These are phyloP conservation scores for Endocladia muricata DNA, from an alignment of 31 red algal genomes.

Conservation along the genomic window DNA sequence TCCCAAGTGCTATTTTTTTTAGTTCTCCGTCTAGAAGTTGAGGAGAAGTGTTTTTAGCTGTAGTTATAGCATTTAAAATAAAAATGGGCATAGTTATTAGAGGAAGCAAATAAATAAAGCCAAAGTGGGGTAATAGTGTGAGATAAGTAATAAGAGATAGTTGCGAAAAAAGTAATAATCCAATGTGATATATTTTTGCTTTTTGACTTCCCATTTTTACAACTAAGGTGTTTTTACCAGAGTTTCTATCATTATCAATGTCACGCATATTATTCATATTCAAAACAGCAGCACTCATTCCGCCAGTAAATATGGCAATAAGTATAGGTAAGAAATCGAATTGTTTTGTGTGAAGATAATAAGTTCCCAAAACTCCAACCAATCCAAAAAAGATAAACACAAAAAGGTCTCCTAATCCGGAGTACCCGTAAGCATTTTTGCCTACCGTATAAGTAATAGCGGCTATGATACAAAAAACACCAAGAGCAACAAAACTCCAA, in stretches of 20 bases:
- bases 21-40: too few relatives aligned
- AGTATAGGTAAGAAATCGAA: not conserved
- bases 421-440: not conserved
- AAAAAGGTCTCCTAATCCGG: not conserved
- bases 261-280: not conserved
- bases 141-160: too few relatives aligned
- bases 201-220: too few relatives aligned
- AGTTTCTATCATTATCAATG: not conserved
- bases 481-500: not conserved
- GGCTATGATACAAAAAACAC: not conserved
- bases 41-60: too few relatives aligned
- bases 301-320: not conserved
- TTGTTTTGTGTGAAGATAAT: not conserved
- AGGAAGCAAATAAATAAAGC: too few relatives aligned
- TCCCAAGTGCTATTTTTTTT: too few relatives aligned
- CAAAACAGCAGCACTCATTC: not conserved
- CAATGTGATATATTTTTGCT: too few relatives aligned
- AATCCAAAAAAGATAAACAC: not conserved
- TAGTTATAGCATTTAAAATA: too few relatives aligned
- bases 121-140: too few relatives aligned
- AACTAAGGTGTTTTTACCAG: not conserved
- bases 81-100: too few relatives aligned
- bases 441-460: not conserved
- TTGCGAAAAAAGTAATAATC: too few relatives aligned
- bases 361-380: not conserved